Conservation (phyloP, 768 basidiomycete species). For the Kwoniella heveanensis region DNA sequence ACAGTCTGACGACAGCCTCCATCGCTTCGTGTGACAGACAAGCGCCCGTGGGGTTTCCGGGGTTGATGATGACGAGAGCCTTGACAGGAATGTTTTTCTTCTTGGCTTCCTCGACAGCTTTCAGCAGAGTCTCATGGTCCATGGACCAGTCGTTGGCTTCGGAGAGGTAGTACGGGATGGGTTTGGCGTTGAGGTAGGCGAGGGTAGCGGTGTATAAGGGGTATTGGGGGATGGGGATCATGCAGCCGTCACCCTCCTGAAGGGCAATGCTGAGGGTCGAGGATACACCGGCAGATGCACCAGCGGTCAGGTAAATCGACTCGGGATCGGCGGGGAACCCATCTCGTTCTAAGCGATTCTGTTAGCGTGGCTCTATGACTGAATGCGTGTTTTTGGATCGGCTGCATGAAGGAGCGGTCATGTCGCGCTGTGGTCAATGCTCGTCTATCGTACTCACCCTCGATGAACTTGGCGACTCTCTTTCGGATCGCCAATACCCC, state of each 20-base stretch:
- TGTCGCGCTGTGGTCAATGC: slow-evolving; percentile 7
- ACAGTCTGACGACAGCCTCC: slow-evolving; percentile 74
- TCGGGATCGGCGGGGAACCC: slow-evolving; percentile 79
- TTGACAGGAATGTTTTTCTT: slow-evolving; percentile 68
- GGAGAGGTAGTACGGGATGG: slow-evolving; percentile 86
- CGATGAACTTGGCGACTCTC: slow-evolving; percentile 85
- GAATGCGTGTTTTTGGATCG: not conserved
- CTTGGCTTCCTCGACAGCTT: slow-evolving; percentile 68
- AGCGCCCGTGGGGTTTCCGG: slow-evolving; percentile 94
- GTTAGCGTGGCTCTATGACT: not conserved
- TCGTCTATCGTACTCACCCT: slow-evolving; percentile 63
- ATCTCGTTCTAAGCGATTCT: slow-evolving; percentile 69
- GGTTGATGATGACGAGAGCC: slow-evolving; percentile 95
- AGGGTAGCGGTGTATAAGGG: slow-evolving; percentile 95
- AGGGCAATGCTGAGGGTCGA: slow-evolving; percentile 52
- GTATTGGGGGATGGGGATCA: slow-evolving; percentile 96
- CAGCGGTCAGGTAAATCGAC: slow-evolving; percentile 90
- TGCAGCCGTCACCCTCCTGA: slow-evolving; percentile 51
- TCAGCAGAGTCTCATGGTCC: slow-evolving; percentile 67
- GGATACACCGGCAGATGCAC: slow-evolving; percentile 92
- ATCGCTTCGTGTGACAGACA: slow-evolving; percentile 74
- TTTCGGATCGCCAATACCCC: slow-evolving; percentile 85
- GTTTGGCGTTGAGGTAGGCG: slow-evolving; percentile 75
- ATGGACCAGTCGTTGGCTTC: slow-evolving; percentile 83
- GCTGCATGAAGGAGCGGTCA: not conserved